Conservation (phyloP, 148 eudicot genomes). For the Fallopia convolvulus region DNA sequence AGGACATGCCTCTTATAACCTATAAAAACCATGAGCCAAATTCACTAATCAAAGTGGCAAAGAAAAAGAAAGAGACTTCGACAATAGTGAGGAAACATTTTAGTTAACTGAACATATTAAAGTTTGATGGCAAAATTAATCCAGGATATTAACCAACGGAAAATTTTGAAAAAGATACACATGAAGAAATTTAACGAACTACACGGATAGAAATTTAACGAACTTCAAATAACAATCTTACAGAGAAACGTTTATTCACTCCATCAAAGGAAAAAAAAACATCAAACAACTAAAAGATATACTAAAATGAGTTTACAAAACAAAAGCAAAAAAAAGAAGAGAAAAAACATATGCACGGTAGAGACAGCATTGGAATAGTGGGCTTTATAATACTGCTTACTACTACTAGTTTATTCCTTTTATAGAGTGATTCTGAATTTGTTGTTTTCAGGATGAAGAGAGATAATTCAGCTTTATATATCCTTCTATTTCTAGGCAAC, state of each 20-base stretch:
- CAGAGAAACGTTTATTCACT: not conserved
- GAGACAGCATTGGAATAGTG: not conserved
- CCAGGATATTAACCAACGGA: not conserved
- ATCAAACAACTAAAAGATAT: not conserved
- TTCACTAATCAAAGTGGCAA: not conserved
- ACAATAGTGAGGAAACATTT: not conserved
- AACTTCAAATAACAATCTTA: not conserved
- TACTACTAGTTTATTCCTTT: not conserved
- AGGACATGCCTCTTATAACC: conserved; percentile 90
- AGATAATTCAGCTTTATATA: not conserved
- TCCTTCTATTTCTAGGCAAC: not conserved
- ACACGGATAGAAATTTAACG: not conserved
- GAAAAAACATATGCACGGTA: not conserved
- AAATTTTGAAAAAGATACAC: not conserved
- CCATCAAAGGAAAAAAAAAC: not conserved
- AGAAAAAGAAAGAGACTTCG: not conserved
- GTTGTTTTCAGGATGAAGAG: not conserved
- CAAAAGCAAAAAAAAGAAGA: not conserved
- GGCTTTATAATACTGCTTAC: conserved; percentile 1
- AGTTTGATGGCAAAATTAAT: not conserved
- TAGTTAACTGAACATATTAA: not conserved
- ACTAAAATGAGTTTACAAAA: not conserved
- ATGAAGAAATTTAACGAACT: not conserved
- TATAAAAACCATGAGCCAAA: conserved; percentile 25
- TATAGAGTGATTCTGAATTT: not conserved